Conservation (phyloP, 345 rosid species). For the Microthlaspi erraticum region DNA sequence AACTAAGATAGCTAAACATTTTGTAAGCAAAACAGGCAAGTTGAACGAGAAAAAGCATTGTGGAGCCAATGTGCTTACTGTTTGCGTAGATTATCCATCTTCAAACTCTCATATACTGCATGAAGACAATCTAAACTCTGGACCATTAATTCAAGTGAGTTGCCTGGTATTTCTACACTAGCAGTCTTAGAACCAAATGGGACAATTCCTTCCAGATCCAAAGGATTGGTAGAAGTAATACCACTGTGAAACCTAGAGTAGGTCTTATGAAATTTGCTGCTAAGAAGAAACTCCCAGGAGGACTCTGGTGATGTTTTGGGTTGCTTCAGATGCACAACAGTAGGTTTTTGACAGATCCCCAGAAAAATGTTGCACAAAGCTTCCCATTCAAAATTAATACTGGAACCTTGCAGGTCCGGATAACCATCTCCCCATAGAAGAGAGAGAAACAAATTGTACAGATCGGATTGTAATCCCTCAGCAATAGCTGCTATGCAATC, state of each 20-base stretch:
- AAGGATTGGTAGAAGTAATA: conserved; percentile 45
- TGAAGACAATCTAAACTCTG: conserved; percentile 79
- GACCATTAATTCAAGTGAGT: conserved; percentile 55
- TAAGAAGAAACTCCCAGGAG: conserved; percentile 90
- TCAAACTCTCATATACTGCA: conserved; percentile 92
- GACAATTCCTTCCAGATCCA: conserved; percentile 44
- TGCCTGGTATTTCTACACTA: conserved; percentile 46
- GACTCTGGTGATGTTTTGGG: conserved; percentile 45
- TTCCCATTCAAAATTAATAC: conserved; percentile 75
- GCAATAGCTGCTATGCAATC: conserved; percentile 90
- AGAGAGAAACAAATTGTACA: conserved; percentile 72
- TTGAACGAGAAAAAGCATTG: conserved; percentile 8
- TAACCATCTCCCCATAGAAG: conserved; percentile 84
- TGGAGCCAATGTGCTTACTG: conserved; percentile 52
- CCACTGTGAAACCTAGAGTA: conserved; percentile 54
- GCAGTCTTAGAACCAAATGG: conserved; percentile 46
- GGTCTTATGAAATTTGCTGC: conserved; percentile 81
- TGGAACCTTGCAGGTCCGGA: conserved; percentile 54
- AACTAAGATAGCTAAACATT: conserved; percentile 20
- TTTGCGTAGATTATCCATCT: conserved; percentile 87
- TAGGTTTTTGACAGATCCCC: conserved; percentile 61
- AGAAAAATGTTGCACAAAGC: conserved; percentile 64
- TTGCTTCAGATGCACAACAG: conserved; percentile 48
- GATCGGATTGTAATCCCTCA: conserved; percentile 72
- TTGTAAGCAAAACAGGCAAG: conserved; percentile 14